phyloP scores from a whole-genome alignment of 1,284 basidiomycete genomes.

The Inonotus obliquus region DNA sequence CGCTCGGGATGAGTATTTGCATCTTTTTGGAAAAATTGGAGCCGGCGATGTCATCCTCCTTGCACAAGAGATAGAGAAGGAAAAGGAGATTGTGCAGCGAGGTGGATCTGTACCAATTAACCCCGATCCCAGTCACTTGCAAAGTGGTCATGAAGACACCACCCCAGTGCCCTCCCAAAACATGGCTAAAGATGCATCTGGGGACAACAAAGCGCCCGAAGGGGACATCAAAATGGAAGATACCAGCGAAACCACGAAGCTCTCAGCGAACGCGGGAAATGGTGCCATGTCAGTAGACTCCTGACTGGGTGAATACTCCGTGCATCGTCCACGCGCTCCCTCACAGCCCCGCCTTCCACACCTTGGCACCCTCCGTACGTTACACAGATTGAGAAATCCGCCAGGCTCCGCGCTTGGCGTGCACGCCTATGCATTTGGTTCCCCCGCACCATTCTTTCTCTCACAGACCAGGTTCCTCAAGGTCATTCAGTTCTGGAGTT shows the following conservation, averaged over 20 bases:
- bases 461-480: background rate
- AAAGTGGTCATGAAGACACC: background rate
- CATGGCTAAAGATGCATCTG: background rate
- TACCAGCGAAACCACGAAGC: background rate
- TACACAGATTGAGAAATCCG: background rate
- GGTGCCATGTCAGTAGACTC: background rate
- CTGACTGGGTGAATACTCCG: background rate
- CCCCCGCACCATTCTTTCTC: background rate
- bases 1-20: constrained; percentile 63
- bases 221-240: constrained; percentile 4
- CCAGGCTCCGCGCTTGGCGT: background rate
- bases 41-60: constrained; percentile 67
- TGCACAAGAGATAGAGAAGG: constrained; percentile 63
- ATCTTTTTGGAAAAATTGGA: constrained; percentile 74
- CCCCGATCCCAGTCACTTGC: constrained; percentile 1
- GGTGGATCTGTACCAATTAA: constrained; percentile 16
- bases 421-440: background rate
- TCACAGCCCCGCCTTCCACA: background rate
- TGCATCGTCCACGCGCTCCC: background rate
- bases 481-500: background rate
- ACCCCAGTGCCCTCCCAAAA: background rate
- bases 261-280: background rate
- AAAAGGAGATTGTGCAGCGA: constrained; percentile 36
- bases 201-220: background rate
- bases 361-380: background rate